Base-by-base conservation (phyloP, 208 protist genomes). In the Endotrypanum monterogeii region DNA sequence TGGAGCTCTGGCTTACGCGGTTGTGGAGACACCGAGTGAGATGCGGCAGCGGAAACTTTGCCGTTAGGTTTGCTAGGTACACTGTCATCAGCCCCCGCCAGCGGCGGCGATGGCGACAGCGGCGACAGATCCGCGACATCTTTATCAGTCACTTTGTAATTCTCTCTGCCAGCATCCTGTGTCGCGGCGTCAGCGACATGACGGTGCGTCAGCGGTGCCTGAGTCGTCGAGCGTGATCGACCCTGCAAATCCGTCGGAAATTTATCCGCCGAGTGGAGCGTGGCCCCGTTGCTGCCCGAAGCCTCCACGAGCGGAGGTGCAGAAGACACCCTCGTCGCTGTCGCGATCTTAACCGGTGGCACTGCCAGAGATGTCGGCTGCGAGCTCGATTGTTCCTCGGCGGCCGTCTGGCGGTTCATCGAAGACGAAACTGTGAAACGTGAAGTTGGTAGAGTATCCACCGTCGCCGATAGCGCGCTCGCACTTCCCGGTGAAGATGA, bases 181-280 rank as follows among this genome's bases (percentile, higher is more conserved):
- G 41, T 32, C 32, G 48, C 61, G 23, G 37, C 68, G 14, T 46
- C 73, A 5, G 71, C 67, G 0, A 66, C 16, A 67, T 79, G 78
- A 1, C 78, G 78, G 28, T 73, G 46, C 23, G 78, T 79, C 62
- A 44, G 73, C 28, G 78, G 78, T 6, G 69, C 68, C 73, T 69
- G 73, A 37, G 78, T 83, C 4, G 67, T 52, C 3, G 78, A 83
- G 48, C 78, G 78, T 0, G 78, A 80, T 2, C 73, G 71, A 11
- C 63, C 44, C 18, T 44, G 55, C 35, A 56, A 37, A 28, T 74
- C 73, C 2, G 4, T 48, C 23, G 51, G 28, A 44, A 54, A 14
- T 41, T 32, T 67, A 20, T 70, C 70, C 50, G 67, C 25, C 25
- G 55, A 73, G 37, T 48, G 28, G 9, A 54, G 52, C 32, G 61